Conservation (phyloP, 257 asterid genomes). For the Linderniella brevidens region DNA sequence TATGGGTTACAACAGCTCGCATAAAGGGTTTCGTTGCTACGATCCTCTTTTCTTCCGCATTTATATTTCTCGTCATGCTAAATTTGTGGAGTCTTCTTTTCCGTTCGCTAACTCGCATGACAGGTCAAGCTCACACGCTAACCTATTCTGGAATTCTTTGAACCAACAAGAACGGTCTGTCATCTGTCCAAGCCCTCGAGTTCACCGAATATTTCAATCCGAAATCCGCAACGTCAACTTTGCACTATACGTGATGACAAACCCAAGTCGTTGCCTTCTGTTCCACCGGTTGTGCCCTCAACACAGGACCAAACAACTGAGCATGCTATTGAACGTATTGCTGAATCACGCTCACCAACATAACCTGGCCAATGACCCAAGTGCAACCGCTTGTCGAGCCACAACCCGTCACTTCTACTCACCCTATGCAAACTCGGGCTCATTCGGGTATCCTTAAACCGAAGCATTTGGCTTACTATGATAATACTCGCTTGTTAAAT, state of each 20-base stretch:
- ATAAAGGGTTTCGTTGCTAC: conserved; percentile 2
- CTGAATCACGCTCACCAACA: background rate
- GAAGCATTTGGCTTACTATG: background rate
- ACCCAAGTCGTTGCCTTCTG: too few species aligned
- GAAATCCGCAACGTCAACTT: too few species aligned
- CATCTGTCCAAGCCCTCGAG: too few species aligned
- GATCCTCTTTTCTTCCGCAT: background rate
- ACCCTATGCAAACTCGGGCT: background rate
- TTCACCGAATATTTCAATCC: too few species aligned
- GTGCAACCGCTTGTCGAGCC: background rate
- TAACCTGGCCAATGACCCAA: background rate
- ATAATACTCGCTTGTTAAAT: background rate
- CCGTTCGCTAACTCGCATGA: background rate
- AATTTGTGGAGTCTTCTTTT: background rate
- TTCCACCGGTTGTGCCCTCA: too few species aligned
- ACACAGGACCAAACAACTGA: too few species aligned
- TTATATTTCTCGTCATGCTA: background rate
- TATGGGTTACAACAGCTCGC: background rate
- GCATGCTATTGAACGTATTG: too few species aligned
- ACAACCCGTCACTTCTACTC: background rate
- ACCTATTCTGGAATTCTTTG: background rate
- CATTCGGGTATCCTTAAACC: background rate
- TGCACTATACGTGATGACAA: too few species aligned
- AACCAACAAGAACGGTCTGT: background rate
- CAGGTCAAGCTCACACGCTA: background rate